A percentile compares a stretch with the other conserved stretches of the same genome.
These are phyloP conservation scores for Ilyonectria destructans DNA, from an alignment of 2,329 filamentous ascomycete genomes.

Conservation along the genomic window DNA sequence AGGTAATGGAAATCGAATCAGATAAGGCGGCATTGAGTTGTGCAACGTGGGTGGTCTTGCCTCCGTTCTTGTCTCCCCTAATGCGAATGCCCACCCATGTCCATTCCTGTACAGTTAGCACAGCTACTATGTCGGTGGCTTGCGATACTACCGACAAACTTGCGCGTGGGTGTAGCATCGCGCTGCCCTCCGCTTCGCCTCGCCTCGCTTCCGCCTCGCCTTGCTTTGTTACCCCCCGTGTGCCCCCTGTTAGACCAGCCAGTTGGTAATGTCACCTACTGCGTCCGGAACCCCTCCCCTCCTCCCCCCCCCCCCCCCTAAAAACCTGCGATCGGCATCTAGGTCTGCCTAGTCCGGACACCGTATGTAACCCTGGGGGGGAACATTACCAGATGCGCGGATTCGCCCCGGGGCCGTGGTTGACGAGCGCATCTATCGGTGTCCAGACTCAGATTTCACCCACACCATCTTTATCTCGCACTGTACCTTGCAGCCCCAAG, in stretches of 20 bases:
- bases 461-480: slow-evolving; percentile 11
- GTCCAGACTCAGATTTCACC: slow-evolving; percentile 8
- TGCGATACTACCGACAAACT: neutral
- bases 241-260: neutral
- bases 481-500: slow-evolving; percentile 26
- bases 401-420: slow-evolving; percentile 10
- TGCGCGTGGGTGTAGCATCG: slow-evolving; percentile 14
- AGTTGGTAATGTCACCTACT: slow-evolving; percentile 5
- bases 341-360: slow-evolving; percentile 17
- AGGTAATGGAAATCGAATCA: slow-evolving; percentile 22
- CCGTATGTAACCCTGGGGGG: slow-evolving; percentile 26
- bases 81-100: slow-evolving; percentile 1
- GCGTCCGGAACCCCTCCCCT: neutral
- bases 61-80: slow-evolving; percentile 4
- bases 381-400: slow-evolving; percentile 26
- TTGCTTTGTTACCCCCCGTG: slow-evolving; percentile 8
- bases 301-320: neutral
- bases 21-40: slow-evolving; percentile 18
- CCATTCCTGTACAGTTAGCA: slow-evolving; percentile 7
- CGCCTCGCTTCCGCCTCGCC: slow-evolving; percentile 10
- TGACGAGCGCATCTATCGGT: neutral
- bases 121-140: neutral
- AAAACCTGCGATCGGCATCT: slow-evolving; percentile 13
- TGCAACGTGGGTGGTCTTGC: slow-evolving; percentile 13
- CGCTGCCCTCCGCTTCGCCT: neutral